Evolutionary conservation across 345 rosid genomes (phyloP), one percentile per base, ranked within the genome.

Genomic region (Eutrema yunnanense): DNA sequence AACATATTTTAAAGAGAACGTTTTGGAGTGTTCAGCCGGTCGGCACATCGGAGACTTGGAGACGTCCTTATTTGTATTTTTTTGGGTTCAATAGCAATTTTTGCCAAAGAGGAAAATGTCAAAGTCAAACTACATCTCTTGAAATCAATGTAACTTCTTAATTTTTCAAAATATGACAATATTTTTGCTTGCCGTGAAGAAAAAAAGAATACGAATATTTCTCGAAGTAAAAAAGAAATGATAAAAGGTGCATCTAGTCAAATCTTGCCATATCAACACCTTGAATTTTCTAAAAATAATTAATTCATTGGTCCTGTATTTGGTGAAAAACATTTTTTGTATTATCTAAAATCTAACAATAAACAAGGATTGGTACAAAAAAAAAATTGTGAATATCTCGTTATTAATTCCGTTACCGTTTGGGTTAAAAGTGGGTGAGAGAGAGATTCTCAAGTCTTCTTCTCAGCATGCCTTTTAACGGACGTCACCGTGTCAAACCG

Each of bases 401-500:
- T 62, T 8, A 72, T 38, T 19, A 33, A 27, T 3, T 36, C 71
- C 71, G 65, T 55, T 56, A 65, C 49, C 65, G 58, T 56, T 40
- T 73, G 70, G 77, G 54, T 44, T 64, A 26, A 26, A 57, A 69
- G 65, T 46, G 16, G 66, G 65, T 34, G 46, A 8, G 47, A 46
- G 32, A 51, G 7, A 68, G 46, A 69, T 33, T 47, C 65, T n/a
- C 6, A 26, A 59, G 44, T 13, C 37, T 51, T 22, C 8, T 51
- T 22, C 8, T 51, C 37, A 12, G 19, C 14, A 36, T 51, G 41
- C 44, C 56, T 14, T 65, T 65, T 65, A 73, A 73, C 77, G 36
- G 72, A 75, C 69, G 79, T 52, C 55, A 67, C 41, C 69, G 69
- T 67, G 68, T 74, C 73, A 53, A 67, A 61, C 49, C 50, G 69